Percentiles rank a stretch among this genome's conserved stretches.
Evolutionary conservation across 352 stramenopile species (phyloP).

Genomic region (Globisporangium nunn): DNA sequence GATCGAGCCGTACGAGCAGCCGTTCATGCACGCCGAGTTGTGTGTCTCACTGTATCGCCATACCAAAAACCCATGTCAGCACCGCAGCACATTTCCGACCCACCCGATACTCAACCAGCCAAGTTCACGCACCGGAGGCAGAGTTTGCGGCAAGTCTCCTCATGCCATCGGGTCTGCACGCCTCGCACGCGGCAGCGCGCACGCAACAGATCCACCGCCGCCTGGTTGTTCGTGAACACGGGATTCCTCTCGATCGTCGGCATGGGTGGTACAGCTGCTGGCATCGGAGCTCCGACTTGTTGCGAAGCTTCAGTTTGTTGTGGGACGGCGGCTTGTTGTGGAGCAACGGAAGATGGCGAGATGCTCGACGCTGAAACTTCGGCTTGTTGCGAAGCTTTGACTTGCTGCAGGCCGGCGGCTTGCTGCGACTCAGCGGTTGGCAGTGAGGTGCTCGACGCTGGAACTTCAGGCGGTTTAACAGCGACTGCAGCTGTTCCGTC

Average conservation of each 20-base stretch:
- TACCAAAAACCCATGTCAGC: background rate
- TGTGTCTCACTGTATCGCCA: slow-evolving; percentile 30
- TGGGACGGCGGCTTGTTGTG: background rate
- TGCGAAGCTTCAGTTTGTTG: too few species aligned
- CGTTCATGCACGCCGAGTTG: slow-evolving; percentile 67
- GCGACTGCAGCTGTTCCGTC: background rate
- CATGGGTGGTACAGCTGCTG: slow-evolving; percentile 8
- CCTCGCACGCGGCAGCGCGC: slow-evolving; percentile 48
- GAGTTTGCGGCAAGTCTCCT: slow-evolving; percentile 63
- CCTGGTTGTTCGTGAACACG: slow-evolving; percentile 16
- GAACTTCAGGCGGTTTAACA: background rate
- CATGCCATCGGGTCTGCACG: slow-evolving; percentile 64
- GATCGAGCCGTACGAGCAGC: slow-evolving; percentile 68
- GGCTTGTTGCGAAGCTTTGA: too few species aligned
- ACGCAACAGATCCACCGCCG: slow-evolving; percentile 33
- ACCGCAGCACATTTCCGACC: background rate
- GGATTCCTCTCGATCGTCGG: slow-evolving; percentile 1
- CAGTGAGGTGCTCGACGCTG: too few species aligned
- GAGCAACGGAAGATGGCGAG: background rate
- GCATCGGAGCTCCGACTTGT: background rate
- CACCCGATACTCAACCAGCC: background rate
- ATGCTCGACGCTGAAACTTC: background rate
- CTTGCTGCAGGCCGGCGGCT: too few species aligned
- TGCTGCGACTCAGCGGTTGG: too few species aligned
- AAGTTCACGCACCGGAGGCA: slow-evolving; percentile 29